Percentiles rank a stretch among this genome's conserved stretches.
These are phyloP conservation scores for Stramenopiles sp. DNA, from an alignment of 352 stramenopile genomes.

Conservation along the genomic window DNA sequence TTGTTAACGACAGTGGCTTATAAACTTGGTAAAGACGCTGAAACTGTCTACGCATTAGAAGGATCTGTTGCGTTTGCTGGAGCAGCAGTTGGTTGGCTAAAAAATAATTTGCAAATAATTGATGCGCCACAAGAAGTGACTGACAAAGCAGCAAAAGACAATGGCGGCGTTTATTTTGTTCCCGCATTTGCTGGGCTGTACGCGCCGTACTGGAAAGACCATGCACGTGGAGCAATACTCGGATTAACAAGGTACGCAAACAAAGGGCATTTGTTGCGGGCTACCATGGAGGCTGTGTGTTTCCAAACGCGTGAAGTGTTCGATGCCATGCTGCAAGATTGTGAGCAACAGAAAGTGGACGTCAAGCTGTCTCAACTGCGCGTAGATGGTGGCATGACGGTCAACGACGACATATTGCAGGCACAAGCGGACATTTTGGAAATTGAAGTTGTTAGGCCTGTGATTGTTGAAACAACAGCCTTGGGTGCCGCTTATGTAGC, in stretches of 20 bases:
- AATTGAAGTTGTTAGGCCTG: conserved; percentile 67
- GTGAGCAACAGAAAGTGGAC: conserved; percentile 26
- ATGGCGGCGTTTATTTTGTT: conserved; percentile 92
- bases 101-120: conserved; percentile 92
- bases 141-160: conserved; percentile 64
- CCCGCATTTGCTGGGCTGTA: conserved; percentile 91
- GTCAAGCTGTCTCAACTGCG: conserved; percentile 67
- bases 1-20: conserved; percentile 87
- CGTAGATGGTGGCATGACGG: conserved; percentile 92
- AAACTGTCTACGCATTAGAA: conserved; percentile 86
- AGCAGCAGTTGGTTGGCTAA: conserved; percentile 90
- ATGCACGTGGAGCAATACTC: conserved; percentile 86
- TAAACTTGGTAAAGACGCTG: conserved; percentile 42
- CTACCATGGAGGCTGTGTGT: conserved; percentile 79
- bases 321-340: conserved; percentile 74
- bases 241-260: conserved; percentile 81
- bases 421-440: conserved; percentile 91
- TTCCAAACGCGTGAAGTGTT: conserved; percentile 86
- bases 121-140: conserved; percentile 40
- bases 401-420: conserved; percentile 90
- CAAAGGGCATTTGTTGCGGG: conserved; percentile 74
- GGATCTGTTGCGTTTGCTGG: conserved; percentile 84
- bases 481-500: conserved; percentile 86
- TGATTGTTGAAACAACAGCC: conserved; percentile 88
- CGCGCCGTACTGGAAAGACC: conserved; percentile 82